Conservation (phyloP, 2,329 filamentous ascomycete species). For the Rhytidhysteron rufulum region DNA sequence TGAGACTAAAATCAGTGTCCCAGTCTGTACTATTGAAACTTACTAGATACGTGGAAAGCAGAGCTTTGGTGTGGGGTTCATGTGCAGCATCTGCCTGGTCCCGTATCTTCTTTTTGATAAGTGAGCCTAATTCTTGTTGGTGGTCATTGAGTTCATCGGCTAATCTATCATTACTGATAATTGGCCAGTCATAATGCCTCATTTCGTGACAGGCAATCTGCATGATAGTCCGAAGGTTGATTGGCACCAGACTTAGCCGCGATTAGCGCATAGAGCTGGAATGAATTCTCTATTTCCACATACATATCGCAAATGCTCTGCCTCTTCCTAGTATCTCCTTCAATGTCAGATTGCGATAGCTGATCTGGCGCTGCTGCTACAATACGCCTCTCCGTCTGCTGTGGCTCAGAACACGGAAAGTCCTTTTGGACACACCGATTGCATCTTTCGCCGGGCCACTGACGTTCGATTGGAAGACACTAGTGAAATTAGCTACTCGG, state of each 20-base stretch:
- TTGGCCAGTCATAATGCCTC: too few relatives aligned
- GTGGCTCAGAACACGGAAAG: background rate
- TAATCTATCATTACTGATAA: too few relatives aligned
- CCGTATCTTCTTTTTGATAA: too few relatives aligned
- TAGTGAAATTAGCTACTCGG: too few relatives aligned
- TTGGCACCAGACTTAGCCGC: background rate
- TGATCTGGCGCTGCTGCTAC: background rate
- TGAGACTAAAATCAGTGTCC: too few relatives aligned
- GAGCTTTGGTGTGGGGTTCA: too few relatives aligned
- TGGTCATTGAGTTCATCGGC: too few relatives aligned
- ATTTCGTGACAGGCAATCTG: background rate
- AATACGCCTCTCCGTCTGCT: background rate
- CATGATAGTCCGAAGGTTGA: background rate
- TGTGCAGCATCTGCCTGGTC: too few relatives aligned
- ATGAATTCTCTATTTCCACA: background rate
- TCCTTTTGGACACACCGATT: background rate
- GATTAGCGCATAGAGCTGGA: background rate
- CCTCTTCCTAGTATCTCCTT: background rate
- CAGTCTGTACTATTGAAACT: too few relatives aligned
- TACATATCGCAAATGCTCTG: background rate
- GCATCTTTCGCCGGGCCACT: background rate
- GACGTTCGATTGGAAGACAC: background rate
- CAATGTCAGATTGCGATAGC: background rate
- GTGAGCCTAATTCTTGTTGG: too few relatives aligned
- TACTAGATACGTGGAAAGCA: too few relatives aligned